Conservation (phyloP, 306 rosid species). For the Argentina anserina region DNA sequence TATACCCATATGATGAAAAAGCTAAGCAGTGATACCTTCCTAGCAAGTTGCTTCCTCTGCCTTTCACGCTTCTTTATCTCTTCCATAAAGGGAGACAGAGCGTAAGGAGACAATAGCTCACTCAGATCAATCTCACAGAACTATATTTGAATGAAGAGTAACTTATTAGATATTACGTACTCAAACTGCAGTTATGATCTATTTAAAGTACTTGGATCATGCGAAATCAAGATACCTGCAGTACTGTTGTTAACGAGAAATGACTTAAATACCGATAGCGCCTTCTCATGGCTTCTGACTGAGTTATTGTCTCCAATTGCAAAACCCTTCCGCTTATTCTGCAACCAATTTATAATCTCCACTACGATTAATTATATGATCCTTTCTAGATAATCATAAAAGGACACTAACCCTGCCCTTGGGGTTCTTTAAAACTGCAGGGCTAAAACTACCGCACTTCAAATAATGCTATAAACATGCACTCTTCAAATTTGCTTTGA, state of each 20-base stretch:
- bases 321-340: conserved; percentile 82
- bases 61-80: conserved; percentile 83
- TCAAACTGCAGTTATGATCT: conserved; percentile 6
- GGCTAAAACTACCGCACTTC: background rate
- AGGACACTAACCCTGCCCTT: background rate
- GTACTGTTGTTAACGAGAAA: conserved; percentile 78
- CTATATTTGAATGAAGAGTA: conserved; percentile 38
- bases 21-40: conserved; percentile 50
- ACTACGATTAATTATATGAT: background rate
- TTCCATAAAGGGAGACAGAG: conserved; percentile 75
- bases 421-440: background rate
- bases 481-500: background rate
- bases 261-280: conserved; percentile 83
- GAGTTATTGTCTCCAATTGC: conserved; percentile 76
- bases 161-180: conserved; percentile 17
- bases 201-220: background rate
- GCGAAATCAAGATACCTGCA: conserved; percentile 51
- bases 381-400: background rate
- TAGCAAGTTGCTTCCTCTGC: conserved; percentile 78
- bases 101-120: conserved; percentile 61
- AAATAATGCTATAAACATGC: too few relatives aligned
- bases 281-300: conserved; percentile 85
- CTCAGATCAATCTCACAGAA: conserved; percentile 90
- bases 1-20: background rate
- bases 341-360: conserved; percentile 22